Evolutionary conservation across 1,284 basidiomycete species (phyloP).

Genomic region (Volvariella surrecta): DNA sequence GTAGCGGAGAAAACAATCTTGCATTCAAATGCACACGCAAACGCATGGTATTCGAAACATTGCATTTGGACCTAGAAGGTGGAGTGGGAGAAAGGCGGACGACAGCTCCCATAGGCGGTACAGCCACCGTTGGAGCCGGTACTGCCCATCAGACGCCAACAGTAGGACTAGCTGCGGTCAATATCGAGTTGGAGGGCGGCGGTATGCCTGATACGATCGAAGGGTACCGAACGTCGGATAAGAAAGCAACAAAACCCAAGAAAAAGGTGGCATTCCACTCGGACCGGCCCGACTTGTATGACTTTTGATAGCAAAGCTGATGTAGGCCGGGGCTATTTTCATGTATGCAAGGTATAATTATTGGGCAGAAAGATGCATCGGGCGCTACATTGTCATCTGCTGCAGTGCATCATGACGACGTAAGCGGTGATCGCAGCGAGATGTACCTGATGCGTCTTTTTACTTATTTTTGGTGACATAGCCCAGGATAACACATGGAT

Average conservation of each 20-base stretch:
- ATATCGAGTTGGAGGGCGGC: slow-evolving; percentile 16
- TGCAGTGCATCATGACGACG: neutral
- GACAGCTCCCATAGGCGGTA: slow-evolving; percentile 23
- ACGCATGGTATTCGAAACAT: slow-evolving; percentile 82
- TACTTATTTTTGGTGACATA: no score
- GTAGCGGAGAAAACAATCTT: slow-evolving; percentile 86
- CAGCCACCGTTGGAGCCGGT: slow-evolving; percentile 12
- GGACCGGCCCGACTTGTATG: slow-evolving; percentile 51
- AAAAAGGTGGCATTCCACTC: slow-evolving; percentile 66
- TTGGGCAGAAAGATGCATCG: no score
- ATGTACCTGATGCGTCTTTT: no score
- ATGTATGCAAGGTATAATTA: no score
- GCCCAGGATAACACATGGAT: no score
- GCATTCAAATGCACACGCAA: slow-evolving; percentile 92
- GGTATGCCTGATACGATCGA: neutral
- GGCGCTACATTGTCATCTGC: neutral
- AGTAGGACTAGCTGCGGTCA: slow-evolving; percentile 14
- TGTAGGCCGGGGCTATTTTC: neutral
- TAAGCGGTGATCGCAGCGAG: no score
- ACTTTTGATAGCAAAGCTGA: slow-evolving; percentile 21
- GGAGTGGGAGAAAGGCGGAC: slow-evolving; percentile 84
- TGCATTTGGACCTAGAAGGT: slow-evolving; percentile 90
- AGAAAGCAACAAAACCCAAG: slow-evolving; percentile 25
- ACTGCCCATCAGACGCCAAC: slow-evolving; percentile 3
- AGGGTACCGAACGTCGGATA: slow-evolving; percentile 3